Evolutionary conservation across 2,329 filamentous ascomycete genomes (phyloP), one percentile per base, ranked within the genome.

Genomic region (Ophiosphaerella narmari): DNA sequence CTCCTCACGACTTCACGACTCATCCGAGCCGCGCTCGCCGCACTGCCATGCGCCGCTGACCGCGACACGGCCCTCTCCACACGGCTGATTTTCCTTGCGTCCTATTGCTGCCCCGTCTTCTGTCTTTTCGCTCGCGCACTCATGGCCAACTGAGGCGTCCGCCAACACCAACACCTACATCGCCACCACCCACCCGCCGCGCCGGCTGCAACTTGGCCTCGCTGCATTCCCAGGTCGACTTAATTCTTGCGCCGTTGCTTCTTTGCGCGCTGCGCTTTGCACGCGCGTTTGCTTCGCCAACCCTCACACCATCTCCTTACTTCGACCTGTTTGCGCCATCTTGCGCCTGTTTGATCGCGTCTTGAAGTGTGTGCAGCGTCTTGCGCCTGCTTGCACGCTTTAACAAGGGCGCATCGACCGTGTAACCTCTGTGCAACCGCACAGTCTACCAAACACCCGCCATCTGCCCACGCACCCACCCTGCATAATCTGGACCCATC

Each of bases 401-500:
- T 48, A 49, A 39, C 57, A 57, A 63, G 54, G 57, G 48, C 64
- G 54, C 58, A 48, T 42, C 51, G 54, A 59, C 60, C 51, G 66
- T 71, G 67, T 68, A 68, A 70, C 67, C 48, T 43, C 41, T 52
- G 48, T 64, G 65, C 62, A 63, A 60, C 60, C 60, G 62, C 66
- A 68, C 63, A 59, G 63, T 67, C 67, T 60, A 55, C 61, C 66
- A 63, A 65, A 65, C 67, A 50, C 52, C 67, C 60, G 47, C 52
- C 49, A 59, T 41, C 50, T 57, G 50, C 46, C 50, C 34, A 60
- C 42, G 52, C 43, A 45, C 24, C 11, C 58, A 57, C 62, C 63
- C 67, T 67, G 66, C 67, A 64, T 65, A 60, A 46, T 49, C 54
- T 45, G 45, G 50, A 51, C 43, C 43, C 51, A 43, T 31, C 37